Conservation (phyloP, 371 early-diverging fungal genomes). For the Amoeboradix gromovi region DNA sequence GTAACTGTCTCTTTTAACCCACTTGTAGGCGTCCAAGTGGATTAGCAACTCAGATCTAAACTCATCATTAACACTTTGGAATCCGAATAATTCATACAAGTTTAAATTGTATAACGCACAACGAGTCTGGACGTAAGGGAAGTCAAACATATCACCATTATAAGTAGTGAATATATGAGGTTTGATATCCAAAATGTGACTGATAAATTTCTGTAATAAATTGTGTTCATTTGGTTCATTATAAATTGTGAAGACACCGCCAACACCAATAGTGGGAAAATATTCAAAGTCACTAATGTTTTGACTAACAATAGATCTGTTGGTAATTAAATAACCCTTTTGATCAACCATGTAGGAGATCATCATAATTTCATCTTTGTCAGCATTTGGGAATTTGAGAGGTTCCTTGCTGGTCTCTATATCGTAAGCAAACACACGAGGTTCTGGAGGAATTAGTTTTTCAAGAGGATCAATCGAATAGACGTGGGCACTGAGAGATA, state of each 20-base stretch:
- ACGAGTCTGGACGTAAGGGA: constrained; percentile 88
- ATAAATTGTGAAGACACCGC: constrained; percentile 80
- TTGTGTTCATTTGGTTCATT: constrained; percentile 70
- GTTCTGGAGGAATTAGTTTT: constrained; percentile 78
- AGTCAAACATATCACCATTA: constrained; percentile 99
- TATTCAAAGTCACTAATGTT: constrained; percentile 97
- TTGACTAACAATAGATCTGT: constrained; percentile 76
- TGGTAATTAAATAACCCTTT: constrained; percentile 84
- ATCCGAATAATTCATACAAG: constrained; percentile 31
- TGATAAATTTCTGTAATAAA: constrained; percentile 60
- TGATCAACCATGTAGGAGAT: constrained; percentile 95
- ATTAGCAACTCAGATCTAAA: constrained; percentile 58
- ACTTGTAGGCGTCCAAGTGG: constrained; percentile 94
- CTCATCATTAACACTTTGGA: no score
- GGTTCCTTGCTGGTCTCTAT: constrained; percentile 97
- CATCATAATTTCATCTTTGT: constrained; percentile 92
- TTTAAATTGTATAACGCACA: constrained; percentile 45
- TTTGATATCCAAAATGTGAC: constrained; percentile 50
- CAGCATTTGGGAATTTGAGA: constrained; percentile 87
- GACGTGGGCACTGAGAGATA: constrained; percentile 12
- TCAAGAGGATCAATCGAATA: constrained; percentile 35
- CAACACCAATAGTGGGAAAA: constrained; percentile 81
- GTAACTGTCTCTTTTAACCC: constrained; percentile 98
- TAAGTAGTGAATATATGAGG: constrained; percentile 91
- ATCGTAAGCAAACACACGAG: constrained; percentile 87